A percentile compares a stretch with the other conserved stretches of the same genome.
Conservation (phyloP, 768 basidiomycete genomes). For the Chalciporus sphaerocephalus region DNA sequence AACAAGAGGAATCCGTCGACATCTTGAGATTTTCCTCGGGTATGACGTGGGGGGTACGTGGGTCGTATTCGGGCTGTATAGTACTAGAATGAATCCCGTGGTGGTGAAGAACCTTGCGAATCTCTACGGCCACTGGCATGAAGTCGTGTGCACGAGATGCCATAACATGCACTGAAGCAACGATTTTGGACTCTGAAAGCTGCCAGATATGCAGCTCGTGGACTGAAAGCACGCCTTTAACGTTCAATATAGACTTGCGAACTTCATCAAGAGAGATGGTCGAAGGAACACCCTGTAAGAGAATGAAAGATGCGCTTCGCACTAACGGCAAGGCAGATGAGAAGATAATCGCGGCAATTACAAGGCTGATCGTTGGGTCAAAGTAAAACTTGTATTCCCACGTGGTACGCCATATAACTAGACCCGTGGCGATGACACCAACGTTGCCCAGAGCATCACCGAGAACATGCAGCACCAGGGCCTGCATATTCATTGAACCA, state of each 20-base stretch:
- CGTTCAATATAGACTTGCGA: constrained; percentile 69
- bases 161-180: constrained; percentile 94
- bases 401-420: constrained; percentile 86
- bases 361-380: constrained; percentile 88
- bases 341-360: constrained; percentile 96
- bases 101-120: constrained; percentile 79
- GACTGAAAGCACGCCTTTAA: constrained; percentile 77
- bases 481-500: constrained; percentile 97
- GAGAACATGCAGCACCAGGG: constrained; percentile 87
- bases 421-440: constrained; percentile 92
- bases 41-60: constrained; percentile 29
- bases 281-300: constrained; percentile 90
- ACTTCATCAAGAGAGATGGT: constrained; percentile 89
- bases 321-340: constrained; percentile 93
- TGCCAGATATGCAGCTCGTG: constrained; percentile 99
- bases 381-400: constrained; percentile 88
- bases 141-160: constrained; percentile 80
- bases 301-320: constrained; percentile 88
- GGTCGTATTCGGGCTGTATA: constrained; percentile 83
- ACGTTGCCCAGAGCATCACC: constrained; percentile 98
- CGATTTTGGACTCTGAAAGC: constrained; percentile 89
- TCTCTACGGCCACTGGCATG: constrained; percentile 82
- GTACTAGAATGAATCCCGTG: constrained; percentile 94
- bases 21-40: constrained; percentile 51
- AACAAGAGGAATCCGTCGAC: constrained; percentile 53